Percentiles rank a stretch among this genome's conserved stretches.
These are phyloP conservation scores for Nicotiana knightiana DNA, from an alignment of 257 asterid genomes.

Conservation along the genomic window DNA sequence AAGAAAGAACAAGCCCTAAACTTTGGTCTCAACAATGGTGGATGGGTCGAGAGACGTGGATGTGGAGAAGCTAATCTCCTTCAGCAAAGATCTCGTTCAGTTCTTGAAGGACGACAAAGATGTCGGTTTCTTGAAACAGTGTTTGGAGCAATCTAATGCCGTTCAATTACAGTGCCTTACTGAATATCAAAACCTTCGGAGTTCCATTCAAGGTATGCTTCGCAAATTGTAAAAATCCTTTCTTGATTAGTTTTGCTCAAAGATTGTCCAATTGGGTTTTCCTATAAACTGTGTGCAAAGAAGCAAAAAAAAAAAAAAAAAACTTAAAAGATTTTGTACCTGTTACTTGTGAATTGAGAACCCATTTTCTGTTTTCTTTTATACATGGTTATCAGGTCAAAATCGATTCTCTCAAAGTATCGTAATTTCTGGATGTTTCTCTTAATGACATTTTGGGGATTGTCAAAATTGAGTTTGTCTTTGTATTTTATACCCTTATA, in stretches of 20 bases:
- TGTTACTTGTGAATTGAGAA: neutral
- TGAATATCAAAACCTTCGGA: conserved; percentile 31
- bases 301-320: too few relatives aligned
- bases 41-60: conserved; percentile 30
- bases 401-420: neutral
- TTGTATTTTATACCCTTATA: neutral
- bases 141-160: conserved; percentile 35
- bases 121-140: conserved; percentile 32
- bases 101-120: conserved; percentile 50
- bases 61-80: conserved; percentile 40
- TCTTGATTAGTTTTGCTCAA: neutral
- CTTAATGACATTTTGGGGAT: neutral
- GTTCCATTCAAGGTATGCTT: conserved; percentile 50
- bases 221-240: too few relatives aligned
- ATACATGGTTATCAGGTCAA: neutral
- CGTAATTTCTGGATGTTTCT: neutral
- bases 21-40: conserved; percentile 21
- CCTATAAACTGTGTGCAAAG: neutral
- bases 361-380: neutral
- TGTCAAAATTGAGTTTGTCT: neutral
- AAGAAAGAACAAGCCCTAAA: neutral
- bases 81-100: conserved; percentile 43
- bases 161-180: conserved; percentile 47
- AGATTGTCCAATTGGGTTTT: neutral
- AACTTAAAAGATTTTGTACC: neutral